These are phyloP conservation scores for Malassezia obtusa DNA, from an alignment of 1,284 basidiomycete species.

Conservation along the genomic window DNA sequence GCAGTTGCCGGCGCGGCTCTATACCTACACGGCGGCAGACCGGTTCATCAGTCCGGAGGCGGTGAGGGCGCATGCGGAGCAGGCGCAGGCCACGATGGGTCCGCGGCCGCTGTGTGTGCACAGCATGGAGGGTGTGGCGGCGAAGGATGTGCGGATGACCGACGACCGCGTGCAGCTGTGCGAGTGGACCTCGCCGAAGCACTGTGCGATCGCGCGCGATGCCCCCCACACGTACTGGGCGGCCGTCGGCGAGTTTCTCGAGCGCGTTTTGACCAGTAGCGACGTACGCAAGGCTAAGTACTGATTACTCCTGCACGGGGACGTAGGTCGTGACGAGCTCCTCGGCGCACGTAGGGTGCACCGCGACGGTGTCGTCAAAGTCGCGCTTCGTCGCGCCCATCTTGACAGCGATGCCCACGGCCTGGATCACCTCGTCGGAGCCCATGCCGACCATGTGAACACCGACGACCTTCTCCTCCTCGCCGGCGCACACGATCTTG, in stretches of 20 bases:
- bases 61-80: slow-evolving; percentile 1
- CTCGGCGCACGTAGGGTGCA: slow-evolving; percentile 45
- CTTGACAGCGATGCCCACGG: slow-evolving; percentile 87
- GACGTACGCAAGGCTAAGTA: background rate
- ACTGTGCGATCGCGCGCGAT: slow-evolving; percentile 6
- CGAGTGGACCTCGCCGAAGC: background rate
- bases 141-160: background rate
- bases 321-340: slow-evolving; percentile 30
- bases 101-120: background rate
- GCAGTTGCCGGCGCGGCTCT: slow-evolving; percentile 7
- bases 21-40: slow-evolving; percentile 2
- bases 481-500: slow-evolving; percentile 77
- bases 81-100: background rate
- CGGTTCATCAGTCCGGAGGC: background rate
- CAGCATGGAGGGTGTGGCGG: background rate
- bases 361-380: slow-evolving; percentile 46
- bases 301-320: slow-evolving; percentile 11
- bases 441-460: slow-evolving; percentile 76
- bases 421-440: slow-evolving; percentile 84
- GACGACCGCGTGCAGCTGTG: background rate
- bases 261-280: background rate
- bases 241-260: slow-evolving; percentile 1
- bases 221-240: slow-evolving; percentile 3
- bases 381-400: slow-evolving; percentile 58
- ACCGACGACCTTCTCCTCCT: slow-evolving; percentile 86